Conservation (phyloP, 1,139 yeast species). For the Geotrichum bryndzae region DNA sequence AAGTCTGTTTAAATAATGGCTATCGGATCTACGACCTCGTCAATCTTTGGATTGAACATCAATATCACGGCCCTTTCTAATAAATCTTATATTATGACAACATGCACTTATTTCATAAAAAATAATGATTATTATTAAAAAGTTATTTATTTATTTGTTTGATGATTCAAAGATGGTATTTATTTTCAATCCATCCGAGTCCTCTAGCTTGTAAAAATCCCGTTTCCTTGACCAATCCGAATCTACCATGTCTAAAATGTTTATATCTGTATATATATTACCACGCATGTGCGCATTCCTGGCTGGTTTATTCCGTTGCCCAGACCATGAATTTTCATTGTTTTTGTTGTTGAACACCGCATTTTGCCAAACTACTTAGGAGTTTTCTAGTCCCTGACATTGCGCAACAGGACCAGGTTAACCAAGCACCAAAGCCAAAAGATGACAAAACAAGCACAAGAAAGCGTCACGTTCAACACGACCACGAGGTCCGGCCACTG, state of each 20-base stretch:
- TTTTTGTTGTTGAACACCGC: neutral
- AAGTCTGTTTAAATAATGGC: no score
- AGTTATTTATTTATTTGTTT: neutral
- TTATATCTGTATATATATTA: neutral
- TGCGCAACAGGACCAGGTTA: constrained; percentile 37
- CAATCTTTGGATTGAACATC: no score
- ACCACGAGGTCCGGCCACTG: constrained; percentile 83
- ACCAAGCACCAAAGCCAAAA: constrained; percentile 75
- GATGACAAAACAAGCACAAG: constrained; percentile 67
- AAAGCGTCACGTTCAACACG: constrained; percentile 61
- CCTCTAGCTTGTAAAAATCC: neutral
- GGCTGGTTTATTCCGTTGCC: neutral
- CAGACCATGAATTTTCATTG: neutral
- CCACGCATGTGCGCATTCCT: neutral
- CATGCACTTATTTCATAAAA: no score
- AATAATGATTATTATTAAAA: no score
- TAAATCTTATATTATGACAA: no score
- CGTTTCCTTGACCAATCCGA: neutral
- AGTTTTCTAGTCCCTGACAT: constrained; percentile 1
- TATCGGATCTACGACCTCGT: no score
- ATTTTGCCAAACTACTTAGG: neutral
- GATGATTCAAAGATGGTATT: neutral
- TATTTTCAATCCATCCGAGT: neutral
- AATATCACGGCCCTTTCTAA: no score
- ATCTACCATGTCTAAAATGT: neutral